Evolutionary conservation across 495 filamentous ascomycete species (phyloP).

Genomic region (Jackrogersella multiformis): DNA sequence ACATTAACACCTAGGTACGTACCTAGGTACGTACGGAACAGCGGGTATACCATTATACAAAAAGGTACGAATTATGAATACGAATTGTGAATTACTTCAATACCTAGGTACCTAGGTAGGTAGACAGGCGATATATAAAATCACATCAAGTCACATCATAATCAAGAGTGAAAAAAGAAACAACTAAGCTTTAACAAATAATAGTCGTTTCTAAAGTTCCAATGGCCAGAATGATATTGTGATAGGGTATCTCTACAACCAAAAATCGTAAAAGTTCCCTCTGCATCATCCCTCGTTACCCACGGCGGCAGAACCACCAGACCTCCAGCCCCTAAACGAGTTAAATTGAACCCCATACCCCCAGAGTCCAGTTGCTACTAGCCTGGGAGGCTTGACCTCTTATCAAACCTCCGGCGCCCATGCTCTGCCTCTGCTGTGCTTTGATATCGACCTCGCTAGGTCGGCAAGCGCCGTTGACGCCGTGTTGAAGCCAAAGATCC

Average conservation of each 20-base stretch:
- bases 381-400: conserved; percentile 62
- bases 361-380: conserved; percentile 79
- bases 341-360: conserved; percentile 69
- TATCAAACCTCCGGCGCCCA: conserved; percentile 65
- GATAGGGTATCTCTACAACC: conserved; percentile 38
- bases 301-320: neutral
- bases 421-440: conserved; percentile 66
- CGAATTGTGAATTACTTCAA: no score
- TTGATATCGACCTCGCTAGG: conserved; percentile 67
- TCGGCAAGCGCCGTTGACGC: conserved; percentile 73
- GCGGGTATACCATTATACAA: no score
- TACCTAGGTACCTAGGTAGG: no score
- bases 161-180: neutral
- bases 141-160: neutral
- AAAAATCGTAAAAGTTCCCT: conserved; percentile 12
- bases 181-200: neutral
- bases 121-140: neutral
- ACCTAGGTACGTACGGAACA: neutral
- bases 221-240: conserved; percentile 15
- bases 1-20: no score
- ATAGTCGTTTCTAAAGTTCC: conserved; percentile 3
- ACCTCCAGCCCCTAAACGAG: neutral
- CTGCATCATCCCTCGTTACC: neutral
- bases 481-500: conserved; percentile 83
- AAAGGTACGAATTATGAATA: no score